Evolutionary conservation across 2,329 filamentous ascomycete species (phyloP).

Genomic region (Ophiostoma himal-ulmi): DNA sequence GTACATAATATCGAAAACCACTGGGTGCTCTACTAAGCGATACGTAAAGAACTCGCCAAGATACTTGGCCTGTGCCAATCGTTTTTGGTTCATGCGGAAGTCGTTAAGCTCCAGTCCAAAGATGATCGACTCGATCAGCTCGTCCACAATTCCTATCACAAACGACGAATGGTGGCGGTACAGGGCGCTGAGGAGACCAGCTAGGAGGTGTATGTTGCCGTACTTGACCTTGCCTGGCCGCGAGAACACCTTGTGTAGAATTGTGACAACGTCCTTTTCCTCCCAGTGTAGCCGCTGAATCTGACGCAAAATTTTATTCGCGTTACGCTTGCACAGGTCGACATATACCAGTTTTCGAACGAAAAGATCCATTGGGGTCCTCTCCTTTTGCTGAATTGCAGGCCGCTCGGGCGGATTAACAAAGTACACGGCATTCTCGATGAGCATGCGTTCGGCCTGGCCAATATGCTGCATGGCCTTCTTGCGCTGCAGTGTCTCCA

Average conservation of each 20-base stretch:
- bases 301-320: slow-evolving; percentile 89
- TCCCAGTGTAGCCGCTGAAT: slow-evolving; percentile 97
- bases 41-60: slow-evolving; percentile 96
- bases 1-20: slow-evolving; percentile 94
- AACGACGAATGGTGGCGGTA: slow-evolving; percentile 91
- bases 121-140: slow-evolving; percentile 78
- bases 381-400: slow-evolving; percentile 93
- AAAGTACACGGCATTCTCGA: slow-evolving; percentile 97
- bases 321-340: slow-evolving; percentile 89
- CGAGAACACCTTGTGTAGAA: slow-evolving; percentile 81
- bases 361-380: slow-evolving; percentile 87
- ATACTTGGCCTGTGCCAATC: slow-evolving; percentile 93
- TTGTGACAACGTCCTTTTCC: slow-evolving; percentile 63
- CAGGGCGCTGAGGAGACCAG: slow-evolving; percentile 79
- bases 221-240: slow-evolving; percentile 98
- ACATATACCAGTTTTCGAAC: slow-evolving; percentile 88
- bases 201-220: slow-evolving; percentile 89
- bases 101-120: slow-evolving; percentile 92
- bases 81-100: slow-evolving; percentile 93
- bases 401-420: slow-evolving; percentile 91
- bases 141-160: slow-evolving; percentile 85
- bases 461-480: slow-evolving; percentile 93
- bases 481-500: slow-evolving; percentile 92
- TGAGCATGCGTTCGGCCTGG: slow-evolving; percentile 93
- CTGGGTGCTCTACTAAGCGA: slow-evolving; percentile 88